Evolutionary conservation across 2,329 filamentous ascomycete species (phyloP).

Genomic region (Acarospora socialis): DNA sequence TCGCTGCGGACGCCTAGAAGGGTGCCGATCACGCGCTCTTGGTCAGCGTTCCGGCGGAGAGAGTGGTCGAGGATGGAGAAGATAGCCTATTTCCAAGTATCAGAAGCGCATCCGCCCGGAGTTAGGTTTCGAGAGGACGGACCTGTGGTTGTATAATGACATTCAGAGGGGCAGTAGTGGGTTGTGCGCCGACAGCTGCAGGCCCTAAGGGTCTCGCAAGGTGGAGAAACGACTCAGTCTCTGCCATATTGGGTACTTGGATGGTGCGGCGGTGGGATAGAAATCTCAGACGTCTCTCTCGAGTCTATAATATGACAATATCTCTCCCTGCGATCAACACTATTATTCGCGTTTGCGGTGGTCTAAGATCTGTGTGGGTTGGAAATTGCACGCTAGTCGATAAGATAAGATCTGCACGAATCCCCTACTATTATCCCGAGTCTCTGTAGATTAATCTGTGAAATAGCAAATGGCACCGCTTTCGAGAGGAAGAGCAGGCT

Average conservation of each 20-base stretch:
- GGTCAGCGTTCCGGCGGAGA: conserved; percentile 77
- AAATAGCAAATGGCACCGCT: conserved; percentile 1
- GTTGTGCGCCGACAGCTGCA: conserved; percentile 61
- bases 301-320: conserved; percentile 1
- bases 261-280: too few species aligned
- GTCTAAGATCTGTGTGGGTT: conserved; percentile 26
- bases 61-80: conserved; percentile 75
- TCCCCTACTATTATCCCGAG: not conserved
- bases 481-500: conserved; percentile 1
- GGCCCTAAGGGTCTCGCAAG: conserved; percentile 84
- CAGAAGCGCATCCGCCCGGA: conserved; percentile 14
- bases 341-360: conserved; percentile 4
- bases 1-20: conserved; percentile 86
- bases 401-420: conserved; percentile 26
- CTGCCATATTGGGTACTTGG: conserved; percentile 55
- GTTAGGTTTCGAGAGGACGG: conserved; percentile 29
- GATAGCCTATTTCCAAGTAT: conserved; percentile 34
- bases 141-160: conserved; percentile 95
- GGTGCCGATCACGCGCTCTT: conserved; percentile 92
- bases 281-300: conserved; percentile 11
- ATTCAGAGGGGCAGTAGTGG: conserved; percentile 78
- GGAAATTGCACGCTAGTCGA: conserved; percentile 33
- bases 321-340: not conserved
- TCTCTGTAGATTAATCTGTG: not conserved
- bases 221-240: conserved; percentile 79